A percentile compares a stretch with the other conserved stretches of the same genome.
phyloP scores from a whole-genome alignment of 164 flowering plant species.

The Piper betle region DNA sequence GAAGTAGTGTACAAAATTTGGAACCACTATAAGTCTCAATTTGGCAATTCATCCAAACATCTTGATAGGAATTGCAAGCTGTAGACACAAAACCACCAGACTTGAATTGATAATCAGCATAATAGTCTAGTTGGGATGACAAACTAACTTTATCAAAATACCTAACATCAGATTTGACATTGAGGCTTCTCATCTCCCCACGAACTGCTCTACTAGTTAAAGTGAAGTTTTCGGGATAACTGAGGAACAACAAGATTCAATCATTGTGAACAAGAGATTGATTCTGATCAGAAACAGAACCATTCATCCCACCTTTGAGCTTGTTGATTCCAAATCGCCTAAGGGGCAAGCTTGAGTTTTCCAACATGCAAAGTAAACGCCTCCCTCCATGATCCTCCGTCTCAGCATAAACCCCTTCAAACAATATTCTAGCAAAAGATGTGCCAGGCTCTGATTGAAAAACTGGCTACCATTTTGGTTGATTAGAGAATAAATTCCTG shows the following conservation, averaged over 20 bases:
- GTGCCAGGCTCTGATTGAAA: constrained; percentile 46
- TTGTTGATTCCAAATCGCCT: constrained; percentile 39
- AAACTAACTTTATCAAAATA: constrained; percentile 58
- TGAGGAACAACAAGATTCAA: constrained; percentile 56
- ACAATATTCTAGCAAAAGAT: constrained; percentile 31
- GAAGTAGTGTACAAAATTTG: too few relatives aligned
- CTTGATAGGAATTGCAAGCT: too few relatives aligned
- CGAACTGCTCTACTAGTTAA: constrained; percentile 32
- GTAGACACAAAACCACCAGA: constrained; percentile 35
- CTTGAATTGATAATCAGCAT: constrained; percentile 37
- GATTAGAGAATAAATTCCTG: constrained; percentile 13
- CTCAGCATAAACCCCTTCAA: constrained; percentile 73
- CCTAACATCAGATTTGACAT: constrained; percentile 34
- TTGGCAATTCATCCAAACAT: too few relatives aligned
- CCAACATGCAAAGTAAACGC: constrained; percentile 63
- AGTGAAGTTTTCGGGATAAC: constrained; percentile 40
- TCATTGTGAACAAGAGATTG: constrained; percentile 63
- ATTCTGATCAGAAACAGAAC: constrained; percentile 11
- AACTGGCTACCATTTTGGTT: constrained; percentile 8
- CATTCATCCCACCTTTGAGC: constrained; percentile 56
- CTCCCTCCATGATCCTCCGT: constrained; percentile 46
- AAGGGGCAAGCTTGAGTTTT: constrained; percentile 50
- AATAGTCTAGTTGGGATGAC: constrained; percentile 34
- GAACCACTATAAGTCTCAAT: too few relatives aligned
- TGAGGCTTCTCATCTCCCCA: constrained; percentile 72